Percentiles rank a stretch among this genome's conserved stretches.
Evolutionary conservation across 140 eudicot species (phyloP).

Genomic region (Bidens hawaiensis): DNA sequence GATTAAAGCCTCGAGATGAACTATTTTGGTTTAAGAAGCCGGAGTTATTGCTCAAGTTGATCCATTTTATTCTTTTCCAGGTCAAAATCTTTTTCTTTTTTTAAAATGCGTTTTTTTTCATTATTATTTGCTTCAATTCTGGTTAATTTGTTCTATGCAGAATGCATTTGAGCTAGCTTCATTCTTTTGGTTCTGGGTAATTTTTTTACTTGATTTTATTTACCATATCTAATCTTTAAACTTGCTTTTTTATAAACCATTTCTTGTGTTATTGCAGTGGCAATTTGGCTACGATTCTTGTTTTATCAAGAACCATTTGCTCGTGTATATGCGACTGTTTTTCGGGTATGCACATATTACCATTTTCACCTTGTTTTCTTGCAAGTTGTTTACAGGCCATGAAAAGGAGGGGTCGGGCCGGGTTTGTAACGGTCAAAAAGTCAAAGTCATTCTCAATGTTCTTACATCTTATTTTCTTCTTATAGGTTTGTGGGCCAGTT

Average conservation of each 20-base stretch:
- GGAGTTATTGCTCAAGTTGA: constrained; percentile 44
- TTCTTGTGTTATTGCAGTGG: constrained; percentile 57
- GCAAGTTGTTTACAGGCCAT: not conserved
- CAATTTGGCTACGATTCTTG: constrained; percentile 94
- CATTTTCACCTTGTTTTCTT: constrained; percentile 5
- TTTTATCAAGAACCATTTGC: constrained; percentile 82
- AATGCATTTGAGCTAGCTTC: constrained; percentile 98
- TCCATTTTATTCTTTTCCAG: constrained; percentile 98
- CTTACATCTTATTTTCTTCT: not conserved
- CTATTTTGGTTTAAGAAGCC: constrained; percentile 5
- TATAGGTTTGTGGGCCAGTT: constrained; percentile 87
- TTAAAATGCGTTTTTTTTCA: not conserved
- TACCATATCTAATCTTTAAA: constrained; percentile 2
- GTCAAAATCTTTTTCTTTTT: constrained; percentile 27
- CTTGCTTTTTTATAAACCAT: not conserved
- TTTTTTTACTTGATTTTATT: constrained; percentile 10
- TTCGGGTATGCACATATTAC: constrained; percentile 57
- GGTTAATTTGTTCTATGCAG: constrained; percentile 38
- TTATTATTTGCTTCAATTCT: not conserved
- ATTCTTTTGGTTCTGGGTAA: constrained; percentile 99
- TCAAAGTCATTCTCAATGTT: not conserved
- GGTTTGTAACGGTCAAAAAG: not conserved
- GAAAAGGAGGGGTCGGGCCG: not conserved
- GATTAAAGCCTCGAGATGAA: too few relatives aligned
- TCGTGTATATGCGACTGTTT: constrained; percentile 74